These are phyloP conservation scores for Acaromyces ingoldii DNA, from an alignment of 1,284 basidiomycete species.

Conservation along the genomic window DNA sequence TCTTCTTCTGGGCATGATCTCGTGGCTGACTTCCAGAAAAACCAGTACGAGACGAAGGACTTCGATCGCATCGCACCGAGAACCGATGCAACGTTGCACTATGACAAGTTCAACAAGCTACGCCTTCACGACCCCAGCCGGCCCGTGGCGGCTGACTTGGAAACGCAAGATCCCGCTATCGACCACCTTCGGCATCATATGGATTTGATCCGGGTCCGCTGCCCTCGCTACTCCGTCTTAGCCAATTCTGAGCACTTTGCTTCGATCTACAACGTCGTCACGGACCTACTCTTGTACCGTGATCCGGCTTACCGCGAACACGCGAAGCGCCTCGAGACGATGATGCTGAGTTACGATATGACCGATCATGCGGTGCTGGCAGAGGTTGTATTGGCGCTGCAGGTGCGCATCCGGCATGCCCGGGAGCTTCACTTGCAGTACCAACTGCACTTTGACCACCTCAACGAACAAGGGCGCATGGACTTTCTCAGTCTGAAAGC, in stretches of 20 bases:
- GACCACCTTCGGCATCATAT: slow-evolving; percentile 76
- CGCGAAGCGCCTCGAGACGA: slow-evolving; percentile 59
- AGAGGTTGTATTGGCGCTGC: slow-evolving; percentile 68
- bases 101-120: slow-evolving; percentile 81
- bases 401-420: slow-evolving; percentile 65
- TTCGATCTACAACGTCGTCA: slow-evolving; percentile 81
- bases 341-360: slow-evolving; percentile 87
- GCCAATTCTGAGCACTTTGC: slow-evolving; percentile 81
- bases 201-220: slow-evolving; percentile 72
- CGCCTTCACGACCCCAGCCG: slow-evolving; percentile 66
- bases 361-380: slow-evolving; percentile 68
- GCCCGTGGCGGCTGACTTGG: slow-evolving; percentile 51
- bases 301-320: slow-evolving; percentile 62
- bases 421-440: slow-evolving; percentile 39
- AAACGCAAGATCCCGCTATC: slow-evolving; percentile 48
- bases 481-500: slow-evolving; percentile 65
- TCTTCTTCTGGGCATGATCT: background rate
- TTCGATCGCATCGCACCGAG: slow-evolving; percentile 79
- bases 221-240: slow-evolving; percentile 72
- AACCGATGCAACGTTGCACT: slow-evolving; percentile 76
- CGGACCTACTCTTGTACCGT: slow-evolving; percentile 73
- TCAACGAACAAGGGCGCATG: slow-evolving; percentile 57
- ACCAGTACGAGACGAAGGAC: slow-evolving; percentile 19
- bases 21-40: background rate
- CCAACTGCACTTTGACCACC: slow-evolving; percentile 48